A percentile compares a stretch with the other conserved stretches of the same genome.
phyloP scores from a whole-genome alignment of 1,284 basidiomycete genomes.

The Polyporus tsugae region DNA sequence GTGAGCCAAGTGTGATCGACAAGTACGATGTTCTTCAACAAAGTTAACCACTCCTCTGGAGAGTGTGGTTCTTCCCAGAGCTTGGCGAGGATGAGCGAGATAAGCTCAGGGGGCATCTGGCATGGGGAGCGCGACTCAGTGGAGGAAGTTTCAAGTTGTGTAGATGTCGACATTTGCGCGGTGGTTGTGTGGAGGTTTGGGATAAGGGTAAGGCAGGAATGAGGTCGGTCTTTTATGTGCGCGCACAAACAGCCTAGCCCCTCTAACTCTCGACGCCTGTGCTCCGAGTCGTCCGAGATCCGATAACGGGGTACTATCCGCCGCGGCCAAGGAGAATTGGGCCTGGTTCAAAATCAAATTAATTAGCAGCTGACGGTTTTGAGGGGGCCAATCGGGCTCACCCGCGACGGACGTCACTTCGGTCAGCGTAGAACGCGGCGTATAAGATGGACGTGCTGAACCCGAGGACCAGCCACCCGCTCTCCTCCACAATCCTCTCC shows the following conservation, averaged over 20 bases:
- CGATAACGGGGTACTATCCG: too few relatives aligned
- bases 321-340: too few relatives aligned
- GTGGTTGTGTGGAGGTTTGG: neutral
- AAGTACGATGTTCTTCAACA: slow-evolving; percentile 43
- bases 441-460: too few relatives aligned
- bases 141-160: neutral
- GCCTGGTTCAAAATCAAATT: too few relatives aligned
- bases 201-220: neutral
- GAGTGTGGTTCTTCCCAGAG: slow-evolving; percentile 44
- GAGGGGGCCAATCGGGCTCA: too few relatives aligned
- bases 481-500: too few relatives aligned
- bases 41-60: slow-evolving; percentile 40
- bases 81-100: slow-evolving; percentile 45
- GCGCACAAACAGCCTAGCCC: neutral
- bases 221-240: neutral
- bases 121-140: slow-evolving; percentile 16
- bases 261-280: too few relatives aligned
- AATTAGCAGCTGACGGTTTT: too few relatives aligned
- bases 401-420: too few relatives aligned
- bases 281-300: too few relatives aligned
- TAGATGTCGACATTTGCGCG: neutral
- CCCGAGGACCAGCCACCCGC: too few relatives aligned
- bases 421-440: too few relatives aligned
- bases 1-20: slow-evolving; percentile 43
- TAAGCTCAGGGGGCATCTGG: slow-evolving; percentile 46